A percentile compares a stretch with the other conserved stretches of the same genome.
These are phyloP conservation scores for Apophysomyces sp. DNA, from an alignment of 371 early-diverging fungal species.

Conservation along the genomic window DNA sequence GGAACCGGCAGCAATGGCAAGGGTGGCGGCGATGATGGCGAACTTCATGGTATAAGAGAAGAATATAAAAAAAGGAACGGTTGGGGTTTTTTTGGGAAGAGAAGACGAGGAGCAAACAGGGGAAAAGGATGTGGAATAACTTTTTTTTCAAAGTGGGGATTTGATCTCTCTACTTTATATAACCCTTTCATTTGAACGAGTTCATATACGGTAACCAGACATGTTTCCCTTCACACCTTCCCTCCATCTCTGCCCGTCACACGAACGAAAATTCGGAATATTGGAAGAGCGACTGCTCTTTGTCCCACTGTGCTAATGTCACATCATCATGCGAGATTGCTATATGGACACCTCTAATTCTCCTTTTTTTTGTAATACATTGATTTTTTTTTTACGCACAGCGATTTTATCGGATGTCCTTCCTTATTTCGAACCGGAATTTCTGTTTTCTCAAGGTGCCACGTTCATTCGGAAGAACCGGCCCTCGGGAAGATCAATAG, in stretches of 20 bases:
- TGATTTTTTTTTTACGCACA: background rate
- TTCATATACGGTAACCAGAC: slow-evolving; percentile 10
- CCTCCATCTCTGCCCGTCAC: background rate
- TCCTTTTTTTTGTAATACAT: background rate
- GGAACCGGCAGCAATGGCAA: slow-evolving; percentile 9
- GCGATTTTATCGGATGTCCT: too few species aligned
- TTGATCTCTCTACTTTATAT: slow-evolving; percentile 1
- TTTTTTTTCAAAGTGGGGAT: too few species aligned
- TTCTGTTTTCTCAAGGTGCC: too few species aligned
- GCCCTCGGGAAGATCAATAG: too few species aligned
- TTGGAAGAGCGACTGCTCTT: background rate
- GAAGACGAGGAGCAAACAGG: background rate
- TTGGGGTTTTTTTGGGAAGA: slow-evolving; percentile 9
- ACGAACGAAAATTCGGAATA: slow-evolving; percentile 6
- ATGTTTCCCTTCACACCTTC: slow-evolving; percentile 6
- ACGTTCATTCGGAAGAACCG: too few species aligned
- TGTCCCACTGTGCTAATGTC: background rate
- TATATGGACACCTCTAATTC: background rate
- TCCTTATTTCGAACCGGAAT: too few species aligned
- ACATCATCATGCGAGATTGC: background rate
- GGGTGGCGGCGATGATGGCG: slow-evolving; percentile 14
- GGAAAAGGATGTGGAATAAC: background rate
- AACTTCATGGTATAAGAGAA: slow-evolving; percentile 15
- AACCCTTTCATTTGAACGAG: background rate
- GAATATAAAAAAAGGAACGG: slow-evolving; percentile 4